Conservation (phyloP, 176 grass and related monocot genomes). For the Rhynchospora tenuis region DNA sequence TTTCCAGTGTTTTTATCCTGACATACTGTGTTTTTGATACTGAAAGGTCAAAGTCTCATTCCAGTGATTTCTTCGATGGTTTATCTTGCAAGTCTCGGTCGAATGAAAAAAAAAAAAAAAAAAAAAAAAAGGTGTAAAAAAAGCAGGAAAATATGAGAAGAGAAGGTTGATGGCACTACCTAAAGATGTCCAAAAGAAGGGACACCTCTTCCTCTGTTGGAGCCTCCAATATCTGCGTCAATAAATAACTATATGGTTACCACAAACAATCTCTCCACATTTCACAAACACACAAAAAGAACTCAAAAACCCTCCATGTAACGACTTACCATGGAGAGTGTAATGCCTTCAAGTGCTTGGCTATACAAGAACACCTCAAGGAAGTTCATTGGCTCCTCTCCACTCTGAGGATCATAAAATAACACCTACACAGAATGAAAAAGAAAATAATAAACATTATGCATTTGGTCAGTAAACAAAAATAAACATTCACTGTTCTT, state of each 20-base stretch:
- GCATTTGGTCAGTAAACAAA: neutral
- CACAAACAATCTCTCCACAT: neutral
- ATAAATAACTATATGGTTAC: constrained; percentile 32
- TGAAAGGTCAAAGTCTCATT: neutral
- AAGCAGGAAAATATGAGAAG: neutral
- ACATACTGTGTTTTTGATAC: neutral
- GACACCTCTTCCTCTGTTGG: constrained; percentile 89
- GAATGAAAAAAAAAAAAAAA: neutral
- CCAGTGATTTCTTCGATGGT: neutral
- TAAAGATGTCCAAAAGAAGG: constrained; percentile 79
- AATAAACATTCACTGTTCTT: constrained; percentile 1
- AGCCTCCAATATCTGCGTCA: constrained; percentile 77
- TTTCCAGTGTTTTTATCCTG: neutral
- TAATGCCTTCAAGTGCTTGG: constrained; percentile 97
- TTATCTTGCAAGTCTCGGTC: neutral
- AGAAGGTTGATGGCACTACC: constrained; percentile 39
- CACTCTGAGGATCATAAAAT: constrained; percentile 73
- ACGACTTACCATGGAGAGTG: constrained; percentile 86
- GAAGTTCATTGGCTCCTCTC: constrained; percentile 78
- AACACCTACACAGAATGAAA: constrained; percentile 41
- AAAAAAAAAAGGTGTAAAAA: neutral
- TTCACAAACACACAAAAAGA: neutral
- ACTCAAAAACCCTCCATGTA: constrained; percentile 1
- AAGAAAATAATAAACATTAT: neutral
- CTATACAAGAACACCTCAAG: constrained; percentile 88